phyloP scores from a whole-genome alignment of 2,329 filamentous ascomycete genomes.

The Gliomastix tumulicola region DNA sequence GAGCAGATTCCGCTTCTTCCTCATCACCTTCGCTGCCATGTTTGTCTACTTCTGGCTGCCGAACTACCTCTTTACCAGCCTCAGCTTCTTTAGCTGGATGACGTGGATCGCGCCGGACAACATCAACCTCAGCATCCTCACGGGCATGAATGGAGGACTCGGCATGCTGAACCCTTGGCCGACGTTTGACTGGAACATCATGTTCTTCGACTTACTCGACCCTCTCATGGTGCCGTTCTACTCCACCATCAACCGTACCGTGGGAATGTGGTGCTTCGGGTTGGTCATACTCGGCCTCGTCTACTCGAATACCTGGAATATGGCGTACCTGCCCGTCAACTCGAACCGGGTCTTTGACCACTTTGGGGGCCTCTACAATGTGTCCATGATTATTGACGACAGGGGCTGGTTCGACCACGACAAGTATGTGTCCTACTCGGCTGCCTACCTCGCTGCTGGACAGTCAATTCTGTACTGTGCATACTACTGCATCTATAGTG shows the following conservation, averaged over 20 bases:
- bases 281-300: slow-evolving; percentile 31
- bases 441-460: slow-evolving; percentile 22
- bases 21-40: slow-evolving; percentile 31
- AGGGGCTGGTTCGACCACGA: slow-evolving; percentile 28
- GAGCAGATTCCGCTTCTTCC: slow-evolving; percentile 38
- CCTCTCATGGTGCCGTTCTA: slow-evolving; percentile 24
- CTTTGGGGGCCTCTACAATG: slow-evolving; percentile 27
- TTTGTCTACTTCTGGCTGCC: slow-evolving; percentile 49
- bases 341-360: slow-evolving; percentile 33
- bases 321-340: slow-evolving; percentile 39
- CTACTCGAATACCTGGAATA: slow-evolving; percentile 34
- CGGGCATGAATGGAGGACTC: slow-evolving; percentile 32
- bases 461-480: slow-evolving; percentile 19
- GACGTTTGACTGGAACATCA: slow-evolving; percentile 38
- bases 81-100: slow-evolving; percentile 46
- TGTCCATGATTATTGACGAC: slow-evolving; percentile 23
- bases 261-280: slow-evolving; percentile 23
- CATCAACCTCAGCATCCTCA: slow-evolving; percentile 27
- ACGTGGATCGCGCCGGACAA: slow-evolving; percentile 45
- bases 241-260: slow-evolving; percentile 27
- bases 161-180: slow-evolving; percentile 36
- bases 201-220: slow-evolving; percentile 19
- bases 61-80: slow-evolving; percentile 37
- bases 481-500: slow-evolving; percentile 16
- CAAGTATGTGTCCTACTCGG: slow-evolving; percentile 33